Base-by-base conservation (phyloP, 768 basidiomycete species). In the Tricholoma flavovirens region DNA sequence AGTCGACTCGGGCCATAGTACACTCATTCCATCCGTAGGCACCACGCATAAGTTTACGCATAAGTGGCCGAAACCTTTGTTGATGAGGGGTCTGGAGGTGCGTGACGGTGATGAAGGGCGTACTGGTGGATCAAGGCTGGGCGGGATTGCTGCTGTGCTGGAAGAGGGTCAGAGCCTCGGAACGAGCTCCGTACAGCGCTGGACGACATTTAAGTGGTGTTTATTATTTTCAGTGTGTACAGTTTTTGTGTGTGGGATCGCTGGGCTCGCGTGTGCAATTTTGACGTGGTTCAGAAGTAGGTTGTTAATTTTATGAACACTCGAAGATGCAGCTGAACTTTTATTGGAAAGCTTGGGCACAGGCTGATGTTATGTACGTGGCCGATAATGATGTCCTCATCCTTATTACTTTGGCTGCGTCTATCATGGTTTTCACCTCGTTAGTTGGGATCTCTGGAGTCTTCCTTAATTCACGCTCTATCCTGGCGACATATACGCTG, bases 141-240 rank as follows among this genome's bases (percentile, higher is more conserved):
- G 56, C 29, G 19, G 29, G 57, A 6, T 43, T 53, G 57, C 66
- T 10, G 66, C 62, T 9, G 68, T 65, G 55, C 60, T 73, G 12
- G 72, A 71, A 51, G 72, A 76, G 22, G 71, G 70, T 4, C 66
- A 57, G 24, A 76, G 72, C 1, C 62, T 75, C 43, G 75, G 73
- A n/a, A 59, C 75, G 7, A 72, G 75, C 49, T 62, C 66, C 32
- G 62, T 75, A 12, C 75, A 72, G 32, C 61, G 68, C n/a, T 88
- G 87, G 87, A 83, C 82, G 14, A 53, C 56, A n/a, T 78, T 77
- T 64, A 89, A 87, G 67, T 84, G 82, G 81, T 75, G 73, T 24
- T 67, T 88, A 40, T 63, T 87, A 15, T 48, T 82, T 14, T 86
- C 86, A 3, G 74, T 84, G 4, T 66, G 71, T 22, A 73, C 74